Evolutionary conservation across 192 early-diverging fungal genomes (phyloP), one percentile per base, ranked within the genome.

Genomic region (Chytriomyces sp.): DNA sequence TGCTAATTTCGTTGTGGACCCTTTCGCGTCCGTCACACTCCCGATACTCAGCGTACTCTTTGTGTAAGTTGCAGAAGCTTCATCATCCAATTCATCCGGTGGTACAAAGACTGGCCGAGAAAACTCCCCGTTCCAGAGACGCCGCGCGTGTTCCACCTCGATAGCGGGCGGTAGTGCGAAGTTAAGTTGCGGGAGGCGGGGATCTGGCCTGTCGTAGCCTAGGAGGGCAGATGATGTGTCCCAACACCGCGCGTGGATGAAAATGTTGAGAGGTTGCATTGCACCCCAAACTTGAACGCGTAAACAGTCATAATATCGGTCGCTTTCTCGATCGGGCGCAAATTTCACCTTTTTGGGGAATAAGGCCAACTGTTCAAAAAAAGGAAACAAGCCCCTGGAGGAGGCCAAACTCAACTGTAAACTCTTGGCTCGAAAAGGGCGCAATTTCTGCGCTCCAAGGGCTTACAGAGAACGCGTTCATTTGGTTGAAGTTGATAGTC

Each of bases 181-280:
- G 5, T 17, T 10, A 22, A 52, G 31, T 26, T 66, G 67, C 37
- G 54, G 52, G 26, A 59, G 32, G 7, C 4, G n/a, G 10, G 14
- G 14, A n/a, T 79, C 72, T n/a, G 68, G 79, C 3, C 61, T 41
- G 39, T 82, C 84, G 58, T 82, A 82, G 8, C 80, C 81, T 19
- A 72, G 12, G 2, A 85, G 55, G 19, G 67, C 69, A 3, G 77
- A 77, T 1, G 68, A 79, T 25, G 77, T 60, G 25, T 77, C 80
- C 84, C 84, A 85, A 34, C 76, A 79, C 2, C 77, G 64, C n/a
- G 80, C 84, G 33, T 72, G 64, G 3, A 83, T n/a, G 60, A 62
- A 52, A 39, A 81, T 38, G 17, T 56, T 10, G 17, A 36, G 38
- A 1, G 67, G 22, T 3, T 5, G 10, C 34, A 60, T 49, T 6